Conservation (phyloP, 2,329 filamentous ascomycete species). For the Pseudogymnoascus sp. region DNA sequence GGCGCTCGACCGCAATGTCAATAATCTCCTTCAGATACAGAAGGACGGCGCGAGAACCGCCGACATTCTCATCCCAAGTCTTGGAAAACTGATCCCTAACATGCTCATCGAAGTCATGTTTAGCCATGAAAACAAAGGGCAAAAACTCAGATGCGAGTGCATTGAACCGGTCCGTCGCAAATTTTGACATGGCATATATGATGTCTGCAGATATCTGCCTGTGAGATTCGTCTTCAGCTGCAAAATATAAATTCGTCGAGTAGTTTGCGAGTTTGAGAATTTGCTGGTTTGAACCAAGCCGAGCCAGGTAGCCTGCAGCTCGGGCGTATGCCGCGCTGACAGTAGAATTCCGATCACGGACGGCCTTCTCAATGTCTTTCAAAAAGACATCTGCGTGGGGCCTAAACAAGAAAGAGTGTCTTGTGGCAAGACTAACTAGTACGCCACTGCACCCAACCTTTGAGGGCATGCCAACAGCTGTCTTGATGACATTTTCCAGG, state of each 20-base stretch:
- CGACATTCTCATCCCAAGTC: slow-evolving; percentile 86
- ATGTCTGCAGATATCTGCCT: slow-evolving; percentile 75
- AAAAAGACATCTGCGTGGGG: slow-evolving; percentile 70
- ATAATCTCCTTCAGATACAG: slow-evolving; percentile 82
- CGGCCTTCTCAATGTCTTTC: slow-evolving; percentile 68
- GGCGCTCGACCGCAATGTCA: slow-evolving; percentile 53
- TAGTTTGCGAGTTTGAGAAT: slow-evolving; percentile 44
- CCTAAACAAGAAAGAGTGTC: slow-evolving; percentile 65
- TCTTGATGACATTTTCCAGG: slow-evolving; percentile 73
- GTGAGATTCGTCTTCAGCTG: slow-evolving; percentile 66
- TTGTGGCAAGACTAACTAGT: slow-evolving; percentile 74
- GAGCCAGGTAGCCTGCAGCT: slow-evolving; percentile 76
- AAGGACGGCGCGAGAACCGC: slow-evolving; percentile 70
- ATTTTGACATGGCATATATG: slow-evolving; percentile 73
- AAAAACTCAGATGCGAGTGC: slow-evolving; percentile 65
- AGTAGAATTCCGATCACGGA: slow-evolving; percentile 87
- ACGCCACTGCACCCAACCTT: slow-evolving; percentile 88
- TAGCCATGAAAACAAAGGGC: slow-evolving; percentile 80
- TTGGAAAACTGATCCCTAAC: slow-evolving; percentile 72
- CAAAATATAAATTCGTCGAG: slow-evolving; percentile 66
- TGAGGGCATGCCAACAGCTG: slow-evolving; percentile 80
- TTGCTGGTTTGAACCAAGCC: slow-evolving; percentile 42
- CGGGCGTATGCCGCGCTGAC: slow-evolving; percentile 84
- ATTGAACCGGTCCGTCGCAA: slow-evolving; percentile 82
- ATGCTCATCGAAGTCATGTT: slow-evolving; percentile 75